phyloP scores from a whole-genome alignment of 306 rosid species.

The Quercus alba region DNA sequence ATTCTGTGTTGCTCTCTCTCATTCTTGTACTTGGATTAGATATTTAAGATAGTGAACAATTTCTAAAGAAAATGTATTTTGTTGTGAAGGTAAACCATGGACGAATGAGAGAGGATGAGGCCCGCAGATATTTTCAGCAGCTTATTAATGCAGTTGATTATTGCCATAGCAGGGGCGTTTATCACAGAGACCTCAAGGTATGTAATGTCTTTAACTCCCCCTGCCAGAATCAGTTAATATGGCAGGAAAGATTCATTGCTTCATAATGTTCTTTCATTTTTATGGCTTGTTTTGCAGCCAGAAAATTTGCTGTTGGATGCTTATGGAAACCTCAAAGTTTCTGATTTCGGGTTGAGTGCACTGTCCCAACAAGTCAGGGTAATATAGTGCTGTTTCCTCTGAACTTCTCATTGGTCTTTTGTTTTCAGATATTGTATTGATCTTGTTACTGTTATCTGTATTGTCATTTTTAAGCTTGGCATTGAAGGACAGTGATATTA shows the following conservation, averaged over 20 bases:
- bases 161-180: constrained; percentile 99
- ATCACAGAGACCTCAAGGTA: constrained; percentile 94
- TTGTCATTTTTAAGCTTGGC: neutral
- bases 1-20: neutral
- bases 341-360: constrained; percentile 97
- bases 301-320: constrained; percentile 88
- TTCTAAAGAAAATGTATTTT: constrained; percentile 13
- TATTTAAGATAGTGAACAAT: constrained; percentile 2
- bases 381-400: constrained; percentile 24
- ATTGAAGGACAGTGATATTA: neutral
- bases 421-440: constrained; percentile 2
- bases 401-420: constrained; percentile 16
- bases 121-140: constrained; percentile 93
- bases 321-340: constrained; percentile 85
- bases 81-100: constrained; percentile 83
- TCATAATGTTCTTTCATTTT: constrained; percentile 4
- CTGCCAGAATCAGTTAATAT: neutral
- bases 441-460: constrained; percentile 11
- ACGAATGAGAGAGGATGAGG: constrained; percentile 87
- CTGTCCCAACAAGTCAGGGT: constrained; percentile 95
- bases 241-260: neutral
- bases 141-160: constrained; percentile 96
- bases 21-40: constrained; percentile 13
- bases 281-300: constrained; percentile 61
- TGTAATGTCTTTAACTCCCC: constrained; percentile 2